Evolutionary conservation across 495 filamentous ascomycete genomes (phyloP).

Genomic region (Aspergillus hancockii): DNA sequence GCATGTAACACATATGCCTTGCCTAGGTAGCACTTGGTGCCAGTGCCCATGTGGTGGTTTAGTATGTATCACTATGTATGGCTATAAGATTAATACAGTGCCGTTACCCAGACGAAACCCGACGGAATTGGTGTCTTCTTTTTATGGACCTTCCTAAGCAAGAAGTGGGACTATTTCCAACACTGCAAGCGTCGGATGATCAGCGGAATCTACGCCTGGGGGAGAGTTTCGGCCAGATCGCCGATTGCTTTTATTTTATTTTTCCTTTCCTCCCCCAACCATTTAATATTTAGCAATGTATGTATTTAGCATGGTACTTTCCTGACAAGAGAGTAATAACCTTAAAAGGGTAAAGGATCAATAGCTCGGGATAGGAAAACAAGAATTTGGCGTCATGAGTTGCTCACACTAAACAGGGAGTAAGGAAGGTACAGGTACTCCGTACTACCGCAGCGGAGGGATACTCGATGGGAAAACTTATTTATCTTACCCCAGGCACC

Average conservation of each 20-base stretch:
- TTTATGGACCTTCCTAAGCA: neutral
- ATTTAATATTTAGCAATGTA: neutral
- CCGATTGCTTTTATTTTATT: too few species aligned
- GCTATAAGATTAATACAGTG: too few species aligned
- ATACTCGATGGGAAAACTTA: neutral
- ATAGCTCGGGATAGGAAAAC: neutral
- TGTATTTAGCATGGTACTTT: too few species aligned
- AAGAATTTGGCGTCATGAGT: neutral
- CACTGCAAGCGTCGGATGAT: conserved; percentile 27
- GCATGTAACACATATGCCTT: too few species aligned
- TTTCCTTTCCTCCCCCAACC: conserved; percentile 6
- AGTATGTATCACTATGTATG: too few species aligned
- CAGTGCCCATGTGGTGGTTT: too few species aligned
- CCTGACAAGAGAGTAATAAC: too few species aligned
- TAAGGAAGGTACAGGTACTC: neutral
- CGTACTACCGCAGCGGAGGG: neutral
- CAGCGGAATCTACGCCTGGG: conserved; percentile 21
- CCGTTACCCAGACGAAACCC: too few species aligned
- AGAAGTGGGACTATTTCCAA: conserved; percentile 18
- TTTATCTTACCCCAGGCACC: neutral
- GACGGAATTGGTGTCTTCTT: too few species aligned
- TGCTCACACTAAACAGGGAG: neutral
- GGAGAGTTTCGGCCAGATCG: too few species aligned
- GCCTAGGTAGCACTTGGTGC: too few species aligned
- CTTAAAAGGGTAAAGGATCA: neutral